These are phyloP conservation scores for Corynespora cassiicola DNA, from an alignment of 2,329 filamentous ascomycete genomes.

Conservation along the genomic window DNA sequence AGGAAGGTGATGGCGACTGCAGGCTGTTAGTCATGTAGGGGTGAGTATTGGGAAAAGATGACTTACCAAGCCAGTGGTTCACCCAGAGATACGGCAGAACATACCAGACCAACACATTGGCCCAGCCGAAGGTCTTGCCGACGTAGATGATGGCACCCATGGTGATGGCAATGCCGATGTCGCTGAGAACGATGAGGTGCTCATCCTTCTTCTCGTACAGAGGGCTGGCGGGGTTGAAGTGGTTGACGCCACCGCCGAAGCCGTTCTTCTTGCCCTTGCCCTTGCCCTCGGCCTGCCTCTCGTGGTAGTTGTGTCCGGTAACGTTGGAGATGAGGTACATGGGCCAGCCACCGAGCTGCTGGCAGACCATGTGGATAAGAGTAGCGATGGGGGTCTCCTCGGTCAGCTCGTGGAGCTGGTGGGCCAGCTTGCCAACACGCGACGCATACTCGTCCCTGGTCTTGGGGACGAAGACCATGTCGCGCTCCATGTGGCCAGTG, in stretches of 20 bases:
- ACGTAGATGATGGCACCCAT: conserved; percentile 69
- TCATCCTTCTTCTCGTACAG: conserved; percentile 92
- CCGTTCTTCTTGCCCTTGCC: conserved; percentile 93
- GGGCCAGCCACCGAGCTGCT: conserved; percentile 94
- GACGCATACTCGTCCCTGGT: conserved; percentile 82
- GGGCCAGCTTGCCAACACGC: conserved; percentile 73
- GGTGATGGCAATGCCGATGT: conserved; percentile 74
- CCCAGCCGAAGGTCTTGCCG: conserved; percentile 79
- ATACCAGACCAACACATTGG: conserved; percentile 94
- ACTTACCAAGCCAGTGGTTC: conserved; percentile 97
- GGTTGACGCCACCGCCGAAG: conserved; percentile 81
- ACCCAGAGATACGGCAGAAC: conserved; percentile 95
- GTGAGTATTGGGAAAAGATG: background rate
- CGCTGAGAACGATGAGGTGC: conserved; percentile 83
- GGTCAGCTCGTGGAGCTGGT: conserved; percentile 86
- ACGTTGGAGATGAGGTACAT: conserved; percentile 91
- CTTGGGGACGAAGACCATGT: conserved; percentile 99
- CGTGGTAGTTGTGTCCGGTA: conserved; percentile 95
- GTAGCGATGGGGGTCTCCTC: conserved; percentile 94
- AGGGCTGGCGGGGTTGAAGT: conserved; percentile 88
- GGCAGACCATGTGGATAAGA: conserved; percentile 72
- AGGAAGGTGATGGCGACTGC: conserved; percentile 95
- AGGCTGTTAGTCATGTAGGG: conserved; percentile 28
- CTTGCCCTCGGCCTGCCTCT: conserved; percentile 89
- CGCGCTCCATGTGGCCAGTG: conserved; percentile 93